phyloP scores from a whole-genome alignment of 305 asterid species.

The Ilex paraguariensis region DNA sequence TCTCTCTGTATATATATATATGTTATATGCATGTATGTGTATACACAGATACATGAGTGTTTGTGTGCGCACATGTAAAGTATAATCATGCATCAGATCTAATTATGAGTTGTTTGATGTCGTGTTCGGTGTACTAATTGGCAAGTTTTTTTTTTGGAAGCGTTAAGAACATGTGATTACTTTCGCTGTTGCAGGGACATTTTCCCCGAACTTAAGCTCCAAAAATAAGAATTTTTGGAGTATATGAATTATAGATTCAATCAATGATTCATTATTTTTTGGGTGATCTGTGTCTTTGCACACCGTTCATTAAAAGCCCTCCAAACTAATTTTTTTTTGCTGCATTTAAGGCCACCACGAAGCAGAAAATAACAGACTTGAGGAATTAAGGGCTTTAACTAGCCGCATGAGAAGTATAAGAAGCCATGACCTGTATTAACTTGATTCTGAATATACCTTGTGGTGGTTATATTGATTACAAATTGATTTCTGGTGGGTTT shows the following conservation, averaged over 20 bases:
- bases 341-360: slow-evolving; percentile 18
- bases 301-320: slow-evolving; percentile 7
- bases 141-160: no score
- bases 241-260: slow-evolving; percentile 16
- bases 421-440: background rate
- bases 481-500: background rate
- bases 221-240: slow-evolving; percentile 5
- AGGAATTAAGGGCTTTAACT: slow-evolving; percentile 15
- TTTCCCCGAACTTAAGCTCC: slow-evolving; percentile 12
- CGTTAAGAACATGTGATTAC: no score
- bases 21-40: no score
- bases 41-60: no score
- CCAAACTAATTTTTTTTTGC: slow-evolving; percentile 13
- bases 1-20: no score
- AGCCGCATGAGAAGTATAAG: slow-evolving; percentile 12
- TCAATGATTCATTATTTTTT: slow-evolving; percentile 19
- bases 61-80: no score
- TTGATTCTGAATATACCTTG: slow-evolving; percentile 2
- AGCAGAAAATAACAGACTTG: slow-evolving; percentile 5
- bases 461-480: slow-evolving; percentile 3
- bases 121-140: no score
- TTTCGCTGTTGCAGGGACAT: slow-evolving; percentile 10
- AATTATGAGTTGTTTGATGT: no score
- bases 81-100: no score
- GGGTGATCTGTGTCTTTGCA: slow-evolving; percentile 21